phyloP scores from a whole-genome alignment of 768 basidiomycete genomes.

The Boletus reticuloceps region DNA sequence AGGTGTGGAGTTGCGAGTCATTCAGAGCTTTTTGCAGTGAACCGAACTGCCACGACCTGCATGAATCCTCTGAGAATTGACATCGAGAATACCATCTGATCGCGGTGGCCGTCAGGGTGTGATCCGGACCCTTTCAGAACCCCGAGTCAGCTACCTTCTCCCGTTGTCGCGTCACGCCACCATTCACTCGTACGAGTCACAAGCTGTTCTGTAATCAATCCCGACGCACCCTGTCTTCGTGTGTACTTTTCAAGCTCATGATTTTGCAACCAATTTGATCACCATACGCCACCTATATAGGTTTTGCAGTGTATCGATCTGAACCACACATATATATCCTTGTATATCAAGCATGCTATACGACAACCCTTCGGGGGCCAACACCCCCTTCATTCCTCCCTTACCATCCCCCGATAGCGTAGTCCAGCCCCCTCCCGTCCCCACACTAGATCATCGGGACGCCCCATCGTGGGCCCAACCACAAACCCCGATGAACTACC shows the following conservation, averaged over 20 bases:
- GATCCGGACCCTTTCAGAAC: slow-evolving; percentile 11
- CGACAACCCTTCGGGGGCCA: slow-evolving; percentile 29
- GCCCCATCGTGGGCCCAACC: slow-evolving; percentile 36
- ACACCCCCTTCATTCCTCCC: slow-evolving; percentile 41
- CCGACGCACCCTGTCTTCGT: slow-evolving; percentile 8
- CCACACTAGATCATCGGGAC: slow-evolving; percentile 26
- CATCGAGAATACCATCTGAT: slow-evolving; percentile 2
- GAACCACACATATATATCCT: slow-evolving; percentile 23
- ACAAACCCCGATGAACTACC: slow-evolving; percentile 35
- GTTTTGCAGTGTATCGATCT: slow-evolving; percentile 24
- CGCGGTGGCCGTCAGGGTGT: neutral
- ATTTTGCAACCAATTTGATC: slow-evolving; percentile 6
- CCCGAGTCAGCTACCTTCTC: neutral
- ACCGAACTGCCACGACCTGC: slow-evolving; percentile 5
- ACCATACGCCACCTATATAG: slow-evolving; percentile 9
- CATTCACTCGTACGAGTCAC: slow-evolving; percentile 17
- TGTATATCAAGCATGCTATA: slow-evolving; percentile 23
- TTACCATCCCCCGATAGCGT: slow-evolving; percentile 32
- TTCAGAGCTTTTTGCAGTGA: neutral
- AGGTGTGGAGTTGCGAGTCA: neutral
- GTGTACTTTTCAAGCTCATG: slow-evolving; percentile 4
- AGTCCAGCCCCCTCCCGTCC: slow-evolving; percentile 37
- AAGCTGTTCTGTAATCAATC: slow-evolving; percentile 7
- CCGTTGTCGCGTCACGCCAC: slow-evolving; percentile 3
- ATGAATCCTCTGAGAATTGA: neutral